Evolutionary conservation across 257 asterid genomes (phyloP).

Genomic region (Penstemon newberryi): DNA sequence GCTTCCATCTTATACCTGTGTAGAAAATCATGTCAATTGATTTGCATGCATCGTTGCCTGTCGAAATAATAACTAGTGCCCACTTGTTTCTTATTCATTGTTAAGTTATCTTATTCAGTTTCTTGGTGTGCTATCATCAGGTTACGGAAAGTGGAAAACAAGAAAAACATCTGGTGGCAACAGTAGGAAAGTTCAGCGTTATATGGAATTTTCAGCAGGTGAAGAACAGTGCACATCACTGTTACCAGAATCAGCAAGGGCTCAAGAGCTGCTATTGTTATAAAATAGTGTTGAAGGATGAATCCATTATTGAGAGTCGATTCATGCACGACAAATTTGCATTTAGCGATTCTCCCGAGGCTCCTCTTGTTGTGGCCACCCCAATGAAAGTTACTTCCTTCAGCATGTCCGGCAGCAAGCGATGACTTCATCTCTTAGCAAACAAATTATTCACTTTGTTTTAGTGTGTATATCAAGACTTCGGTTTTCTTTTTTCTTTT

Average conservation of each 20-base stretch:
- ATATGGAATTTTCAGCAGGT: constrained; percentile 96
- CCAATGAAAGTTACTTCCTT: constrained; percentile 90
- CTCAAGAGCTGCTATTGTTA: constrained; percentile 98
- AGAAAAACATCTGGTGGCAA: constrained; percentile 93
- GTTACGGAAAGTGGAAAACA: constrained; percentile 97
- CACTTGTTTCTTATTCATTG: neutral
- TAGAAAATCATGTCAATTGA: neutral
- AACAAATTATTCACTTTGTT: neutral
- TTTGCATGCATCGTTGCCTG: neutral
- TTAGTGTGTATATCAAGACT: neutral
- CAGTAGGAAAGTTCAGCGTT: constrained; percentile 91
- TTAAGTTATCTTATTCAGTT: neutral
- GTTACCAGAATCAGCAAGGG: constrained; percentile 91
- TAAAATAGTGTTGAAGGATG: constrained; percentile 83
- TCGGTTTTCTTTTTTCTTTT: neutral
- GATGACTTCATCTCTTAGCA: constrained; percentile 18
- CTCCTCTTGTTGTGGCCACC: constrained; percentile 96
- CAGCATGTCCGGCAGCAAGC: constrained; percentile 82
- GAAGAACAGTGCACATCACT: constrained; percentile 86
- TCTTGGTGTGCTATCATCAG: constrained; percentile 38
- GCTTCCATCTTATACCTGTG: neutral
- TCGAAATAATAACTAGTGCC: neutral
- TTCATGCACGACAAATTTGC: constrained; percentile 94
- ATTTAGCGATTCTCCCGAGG: constrained; percentile 71
- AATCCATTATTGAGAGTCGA: constrained; percentile 88